Percentiles rank a stretch among this genome's conserved stretches.
Evolutionary conservation across 2,329 filamentous ascomycete genomes (phyloP).

Genomic region (Rutstroemia sp.): DNA sequence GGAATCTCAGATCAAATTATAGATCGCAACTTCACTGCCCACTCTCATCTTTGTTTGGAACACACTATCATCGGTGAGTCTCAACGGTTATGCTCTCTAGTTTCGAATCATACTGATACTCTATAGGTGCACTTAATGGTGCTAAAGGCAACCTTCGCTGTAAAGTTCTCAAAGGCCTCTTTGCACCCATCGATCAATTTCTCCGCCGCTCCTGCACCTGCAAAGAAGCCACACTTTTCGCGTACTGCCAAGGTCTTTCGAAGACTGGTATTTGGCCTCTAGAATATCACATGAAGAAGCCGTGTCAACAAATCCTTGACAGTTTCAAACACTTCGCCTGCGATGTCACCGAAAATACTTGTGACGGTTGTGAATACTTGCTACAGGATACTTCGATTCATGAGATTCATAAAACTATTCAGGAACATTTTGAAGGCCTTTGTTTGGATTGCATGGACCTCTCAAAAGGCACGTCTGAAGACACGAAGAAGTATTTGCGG

Average conservation of each 20-base stretch:
- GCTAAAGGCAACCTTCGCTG: conserved; percentile 6
- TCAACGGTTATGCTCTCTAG: too few relatives aligned
- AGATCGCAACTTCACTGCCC: not conserved
- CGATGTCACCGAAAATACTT: not conserved
- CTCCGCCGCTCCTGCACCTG: not conserved
- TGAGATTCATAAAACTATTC: not conserved
- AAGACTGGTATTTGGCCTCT: conserved; percentile 13
- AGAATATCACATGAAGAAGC: not conserved
- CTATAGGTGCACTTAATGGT: conserved; percentile 8
- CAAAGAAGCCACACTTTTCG: conserved; percentile 2
- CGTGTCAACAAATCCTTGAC: not conserved
- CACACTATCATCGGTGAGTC: conserved; percentile 8
- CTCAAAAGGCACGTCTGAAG: not conserved
- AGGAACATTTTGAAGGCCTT: conserved; percentile 11
- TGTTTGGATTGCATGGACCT: conserved; percentile 16
- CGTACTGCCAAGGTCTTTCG: conserved; percentile 5
- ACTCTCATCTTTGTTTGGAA: not conserved
- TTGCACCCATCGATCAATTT: not conserved
- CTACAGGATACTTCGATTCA: not conserved
- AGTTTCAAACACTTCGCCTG: conserved; percentile 1
- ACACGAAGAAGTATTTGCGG: not conserved
- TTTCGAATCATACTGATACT: not conserved
- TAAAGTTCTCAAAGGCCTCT: conserved; percentile 10
- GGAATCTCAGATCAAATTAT: not conserved
- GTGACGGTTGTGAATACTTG: not conserved